Evolutionary conservation across 768 basidiomycete species (phyloP).

Genomic region (Lyophyllum semitale): DNA sequence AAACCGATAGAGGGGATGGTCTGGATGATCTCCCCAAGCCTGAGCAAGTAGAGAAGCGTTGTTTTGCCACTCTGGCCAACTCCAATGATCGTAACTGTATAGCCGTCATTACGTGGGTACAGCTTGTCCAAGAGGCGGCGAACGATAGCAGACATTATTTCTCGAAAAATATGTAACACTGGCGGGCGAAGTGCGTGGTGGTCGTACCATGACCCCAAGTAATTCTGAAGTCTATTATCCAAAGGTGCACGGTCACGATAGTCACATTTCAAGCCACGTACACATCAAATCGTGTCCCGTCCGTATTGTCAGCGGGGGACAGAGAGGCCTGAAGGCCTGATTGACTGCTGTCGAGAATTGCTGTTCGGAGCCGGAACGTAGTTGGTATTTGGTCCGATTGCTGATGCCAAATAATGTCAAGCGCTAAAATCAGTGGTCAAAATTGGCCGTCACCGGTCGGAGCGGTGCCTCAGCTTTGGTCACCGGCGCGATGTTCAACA

Average conservation of each 20-base stretch:
- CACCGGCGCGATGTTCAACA: too few relatives aligned
- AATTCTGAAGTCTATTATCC: too few relatives aligned
- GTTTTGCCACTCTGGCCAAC: slow-evolving; percentile 46
- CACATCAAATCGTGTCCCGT: neutral
- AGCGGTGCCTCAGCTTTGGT: too few relatives aligned
- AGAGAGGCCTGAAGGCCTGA: neutral
- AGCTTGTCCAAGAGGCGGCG: slow-evolving; percentile 32
- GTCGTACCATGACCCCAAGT: too few relatives aligned
- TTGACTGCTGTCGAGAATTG: neutral
- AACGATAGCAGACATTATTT: slow-evolving; percentile 9
- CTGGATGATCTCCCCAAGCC: slow-evolving; percentile 36
- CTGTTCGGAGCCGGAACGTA: too few relatives aligned
- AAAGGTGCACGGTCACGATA: too few relatives aligned
- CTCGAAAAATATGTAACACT: neutral
- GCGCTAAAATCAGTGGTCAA: too few relatives aligned
- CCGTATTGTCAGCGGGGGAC: neutral
- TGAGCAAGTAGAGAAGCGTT: slow-evolving; percentile 46
- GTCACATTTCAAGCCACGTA: too few relatives aligned
- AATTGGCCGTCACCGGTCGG: too few relatives aligned
- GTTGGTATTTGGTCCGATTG: too few relatives aligned
- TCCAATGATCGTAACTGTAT: slow-evolving; percentile 34
- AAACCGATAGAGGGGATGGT: slow-evolving; percentile 48
- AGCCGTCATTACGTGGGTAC: slow-evolving; percentile 16
- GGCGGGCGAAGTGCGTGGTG: too few relatives aligned
- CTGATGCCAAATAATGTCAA: too few relatives aligned